Evolutionary conservation across 2,329 filamentous ascomycete genomes (phyloP).

Genomic region (Aspergillus spinulosporus): DNA sequence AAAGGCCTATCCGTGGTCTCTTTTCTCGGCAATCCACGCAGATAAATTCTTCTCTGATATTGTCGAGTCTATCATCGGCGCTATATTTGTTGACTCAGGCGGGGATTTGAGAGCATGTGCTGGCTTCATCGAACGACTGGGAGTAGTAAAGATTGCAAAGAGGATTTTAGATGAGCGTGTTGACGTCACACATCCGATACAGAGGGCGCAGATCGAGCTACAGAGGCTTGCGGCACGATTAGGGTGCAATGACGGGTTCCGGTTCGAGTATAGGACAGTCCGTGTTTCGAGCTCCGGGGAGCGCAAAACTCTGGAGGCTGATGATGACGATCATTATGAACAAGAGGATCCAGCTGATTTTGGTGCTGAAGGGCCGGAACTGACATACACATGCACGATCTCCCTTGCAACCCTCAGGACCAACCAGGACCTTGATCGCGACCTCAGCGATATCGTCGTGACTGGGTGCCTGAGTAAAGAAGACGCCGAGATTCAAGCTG

Average conservation of each 20-base stretch:
- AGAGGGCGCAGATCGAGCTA: conserved; percentile 58
- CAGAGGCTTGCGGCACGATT: conserved; percentile 18
- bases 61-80: conserved; percentile 76
- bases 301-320: background rate
- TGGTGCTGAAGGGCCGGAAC: conserved; percentile 6
- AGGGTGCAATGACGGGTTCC: conserved; percentile 5
- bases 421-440: background rate
- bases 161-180: conserved; percentile 61
- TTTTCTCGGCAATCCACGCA: conserved; percentile 64
- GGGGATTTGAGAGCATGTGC: conserved; percentile 63
- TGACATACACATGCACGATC: conserved; percentile 5
- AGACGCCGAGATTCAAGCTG: conserved; percentile 33
- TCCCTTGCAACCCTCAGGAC: background rate
- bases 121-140: conserved; percentile 61
- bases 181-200: conserved; percentile 63
- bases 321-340: background rate
- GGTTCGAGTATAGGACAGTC: background rate
- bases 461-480: conserved; percentile 29
- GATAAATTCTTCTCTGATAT: conserved; percentile 83
- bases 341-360: background rate
- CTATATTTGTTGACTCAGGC: conserved; percentile 75
- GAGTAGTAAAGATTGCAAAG: conserved; percentile 64
- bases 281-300: background rate
- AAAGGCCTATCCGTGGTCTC: conserved; percentile 71
- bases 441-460: conserved; percentile 19